Evolutionary conservation across 2,329 filamentous ascomycete genomes (phyloP).

Genomic region (Alternaria brassicae): DNA sequence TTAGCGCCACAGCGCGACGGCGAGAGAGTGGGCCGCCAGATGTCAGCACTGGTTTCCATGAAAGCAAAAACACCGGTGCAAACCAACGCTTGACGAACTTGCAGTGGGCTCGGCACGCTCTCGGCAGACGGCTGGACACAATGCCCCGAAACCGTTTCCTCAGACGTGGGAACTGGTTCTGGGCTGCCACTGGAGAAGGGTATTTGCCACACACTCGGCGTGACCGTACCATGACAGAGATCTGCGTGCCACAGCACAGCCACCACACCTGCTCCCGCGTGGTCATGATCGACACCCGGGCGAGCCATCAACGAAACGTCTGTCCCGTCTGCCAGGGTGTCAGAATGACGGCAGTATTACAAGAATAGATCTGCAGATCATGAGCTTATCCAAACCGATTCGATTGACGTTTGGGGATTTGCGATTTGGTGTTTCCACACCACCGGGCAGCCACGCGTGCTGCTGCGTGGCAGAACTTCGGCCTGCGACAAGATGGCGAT

Average conservation of each 20-base stretch:
- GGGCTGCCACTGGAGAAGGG: constrained; percentile 19
- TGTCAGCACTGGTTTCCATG: constrained; percentile 21
- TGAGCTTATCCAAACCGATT: neutral
- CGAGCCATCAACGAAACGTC: constrained; percentile 6
- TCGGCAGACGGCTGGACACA: constrained; percentile 21
- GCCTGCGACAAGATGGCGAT: constrained; percentile 6
- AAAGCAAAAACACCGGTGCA: constrained; percentile 8
- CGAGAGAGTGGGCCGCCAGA: constrained; percentile 15
- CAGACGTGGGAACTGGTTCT: constrained; percentile 13
- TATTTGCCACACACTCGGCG: constrained; percentile 36
- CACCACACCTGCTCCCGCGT: constrained; percentile 18
- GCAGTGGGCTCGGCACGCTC: constrained; percentile 15
- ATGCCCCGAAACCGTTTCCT: constrained; percentile 23
- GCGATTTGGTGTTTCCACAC: neutral
- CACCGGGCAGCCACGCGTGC: neutral
- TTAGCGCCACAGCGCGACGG: constrained; percentile 27
- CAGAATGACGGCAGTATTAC: constrained; percentile 7
- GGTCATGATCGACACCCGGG: constrained; percentile 21
- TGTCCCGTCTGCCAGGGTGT: constrained; percentile 17
- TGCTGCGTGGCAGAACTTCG: neutral
- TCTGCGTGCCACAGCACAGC: constrained; percentile 36
- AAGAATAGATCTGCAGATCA: constrained; percentile 13
- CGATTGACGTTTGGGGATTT: neutral
- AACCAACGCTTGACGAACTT: constrained; percentile 12
- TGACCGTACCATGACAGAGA: constrained; percentile 29